Conservation (phyloP, 1,139 yeast genomes). For the Saccharomyces hybrid region DNA sequence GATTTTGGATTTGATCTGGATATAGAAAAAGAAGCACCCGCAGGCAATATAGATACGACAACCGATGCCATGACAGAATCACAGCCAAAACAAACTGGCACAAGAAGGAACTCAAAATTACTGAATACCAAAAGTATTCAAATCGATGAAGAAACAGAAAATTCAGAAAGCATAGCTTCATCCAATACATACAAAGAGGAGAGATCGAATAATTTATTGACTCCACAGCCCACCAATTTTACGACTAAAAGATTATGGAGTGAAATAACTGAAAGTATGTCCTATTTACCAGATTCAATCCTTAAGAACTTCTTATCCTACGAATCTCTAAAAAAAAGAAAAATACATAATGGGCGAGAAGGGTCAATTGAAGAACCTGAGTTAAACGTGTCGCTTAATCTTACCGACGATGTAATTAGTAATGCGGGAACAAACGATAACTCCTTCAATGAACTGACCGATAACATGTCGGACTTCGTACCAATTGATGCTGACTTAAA, state of each 20-base stretch:
- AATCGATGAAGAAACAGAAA: slow-evolving; percentile 17
- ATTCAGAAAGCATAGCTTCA: background rate
- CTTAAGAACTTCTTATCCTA: slow-evolving; percentile 10
- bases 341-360: slow-evolving; percentile 3
- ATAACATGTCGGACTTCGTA: slow-evolving; percentile 8
- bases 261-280: slow-evolving; percentile 14
- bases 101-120: slow-evolving; percentile 6
- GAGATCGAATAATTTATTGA: background rate
- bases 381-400: slow-evolving; percentile 21
- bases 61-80: background rate
- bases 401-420: slow-evolving; percentile 12
- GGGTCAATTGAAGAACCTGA: slow-evolving; percentile 11
- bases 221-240: background rate
- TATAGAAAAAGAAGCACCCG: slow-evolving; percentile 13
- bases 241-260: slow-evolving; percentile 17
- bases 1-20: slow-evolving; percentile 32
- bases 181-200: background rate
- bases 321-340: slow-evolving; percentile 12
- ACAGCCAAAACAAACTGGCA: background rate
- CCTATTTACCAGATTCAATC: slow-evolving; percentile 14
- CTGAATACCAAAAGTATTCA: slow-evolving; percentile 20
- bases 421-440: background rate
- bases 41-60: slow-evolving; percentile 1
- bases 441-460: slow-evolving; percentile 2
- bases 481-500: slow-evolving; percentile 13